Percentiles rank a stretch among this genome's conserved stretches.
Conservation (phyloP, 768 basidiomycete genomes). For the Glaciozyma martinii region DNA sequence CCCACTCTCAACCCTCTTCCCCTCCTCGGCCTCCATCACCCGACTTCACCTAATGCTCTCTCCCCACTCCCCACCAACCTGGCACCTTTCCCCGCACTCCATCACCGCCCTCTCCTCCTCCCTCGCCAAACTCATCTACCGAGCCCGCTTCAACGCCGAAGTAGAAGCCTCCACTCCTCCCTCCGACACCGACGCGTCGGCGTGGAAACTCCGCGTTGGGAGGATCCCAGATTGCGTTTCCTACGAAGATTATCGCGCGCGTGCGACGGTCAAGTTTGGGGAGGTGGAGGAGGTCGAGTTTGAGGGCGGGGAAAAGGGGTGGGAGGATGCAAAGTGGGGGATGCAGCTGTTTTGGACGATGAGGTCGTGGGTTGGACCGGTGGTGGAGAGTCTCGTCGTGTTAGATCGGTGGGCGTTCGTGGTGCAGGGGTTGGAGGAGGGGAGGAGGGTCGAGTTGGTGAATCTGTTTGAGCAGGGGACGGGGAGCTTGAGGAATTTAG, state of each 20-base stretch:
- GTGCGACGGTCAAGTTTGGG: constrained; percentile 1
- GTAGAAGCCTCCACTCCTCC: background rate
- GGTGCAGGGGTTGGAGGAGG: background rate
- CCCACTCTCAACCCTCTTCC: background rate
- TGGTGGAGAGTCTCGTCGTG: constrained; percentile 18
- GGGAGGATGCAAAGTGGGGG: background rate
- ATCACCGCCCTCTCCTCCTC: constrained; percentile 1
- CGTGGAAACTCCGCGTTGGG: constrained; percentile 18
- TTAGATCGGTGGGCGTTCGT: constrained; percentile 11
- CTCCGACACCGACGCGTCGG: background rate
- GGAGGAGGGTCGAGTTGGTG: constrained; percentile 17
- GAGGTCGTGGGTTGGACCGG: constrained; percentile 19
- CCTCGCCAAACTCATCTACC: constrained; percentile 19
- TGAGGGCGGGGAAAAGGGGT: no score
- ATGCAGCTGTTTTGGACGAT: constrained; percentile 27
- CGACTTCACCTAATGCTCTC: constrained; percentile 20
- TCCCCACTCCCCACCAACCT: constrained; percentile 19
- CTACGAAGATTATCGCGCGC: constrained; percentile 7
- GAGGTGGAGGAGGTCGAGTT: background rate
- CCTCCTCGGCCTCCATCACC: background rate
- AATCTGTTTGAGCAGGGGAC: constrained; percentile 27
- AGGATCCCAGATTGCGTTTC: constrained; percentile 4
- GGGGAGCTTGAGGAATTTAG: constrained; percentile 20
- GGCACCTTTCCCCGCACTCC: constrained; percentile 4
- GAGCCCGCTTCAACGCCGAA: constrained; percentile 20